Percentiles rank a stretch among this genome's conserved stretches.
phyloP scores from a whole-genome alignment of 805 yeast species.

The Nakazawaea peltata region DNA sequence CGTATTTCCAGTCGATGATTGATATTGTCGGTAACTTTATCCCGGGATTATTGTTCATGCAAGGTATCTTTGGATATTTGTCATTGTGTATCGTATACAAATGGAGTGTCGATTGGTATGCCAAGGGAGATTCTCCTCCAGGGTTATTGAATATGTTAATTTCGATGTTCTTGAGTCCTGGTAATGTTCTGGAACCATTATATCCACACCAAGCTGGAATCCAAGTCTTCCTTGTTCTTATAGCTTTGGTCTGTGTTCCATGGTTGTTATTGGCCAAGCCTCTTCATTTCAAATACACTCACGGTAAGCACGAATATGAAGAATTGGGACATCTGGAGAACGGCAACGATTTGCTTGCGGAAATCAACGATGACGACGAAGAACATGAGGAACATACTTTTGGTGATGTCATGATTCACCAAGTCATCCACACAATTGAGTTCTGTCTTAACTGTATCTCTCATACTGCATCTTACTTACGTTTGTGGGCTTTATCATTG shows the following conservation, averaged over 20 bases:
- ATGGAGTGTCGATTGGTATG: constrained; percentile 69
- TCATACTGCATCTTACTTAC: constrained; percentile 70
- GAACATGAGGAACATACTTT: constrained; percentile 37
- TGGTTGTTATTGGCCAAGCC: constrained; percentile 65
- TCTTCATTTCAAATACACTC: constrained; percentile 32
- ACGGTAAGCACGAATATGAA: constrained; percentile 21
- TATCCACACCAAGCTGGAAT: constrained; percentile 58
- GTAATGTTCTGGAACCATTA: constrained; percentile 54
- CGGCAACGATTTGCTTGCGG: constrained; percentile 12
- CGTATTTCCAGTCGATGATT: constrained; percentile 47
- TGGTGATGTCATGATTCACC: constrained; percentile 71
- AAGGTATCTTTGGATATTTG: constrained; percentile 66
- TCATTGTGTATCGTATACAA: constrained; percentile 61
- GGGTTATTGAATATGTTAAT: constrained; percentile 69
- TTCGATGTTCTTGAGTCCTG: constrained; percentile 70
- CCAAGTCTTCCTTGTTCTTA: constrained; percentile 46
- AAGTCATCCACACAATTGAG: constrained; percentile 75
- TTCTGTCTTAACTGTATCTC: constrained; percentile 75
- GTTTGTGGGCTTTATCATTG: constrained; percentile 73
- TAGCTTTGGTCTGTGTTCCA: constrained; percentile 68
- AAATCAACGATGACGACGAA: constrained; percentile 22
- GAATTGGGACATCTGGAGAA: constrained; percentile 11
- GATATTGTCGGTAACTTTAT: constrained; percentile 68
- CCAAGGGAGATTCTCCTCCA: constrained; percentile 56
- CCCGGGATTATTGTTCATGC: constrained; percentile 71